Evolutionary conservation across 164 flowering plant genomes (phyloP).

Genomic region (Saururus chinensis): DNA sequence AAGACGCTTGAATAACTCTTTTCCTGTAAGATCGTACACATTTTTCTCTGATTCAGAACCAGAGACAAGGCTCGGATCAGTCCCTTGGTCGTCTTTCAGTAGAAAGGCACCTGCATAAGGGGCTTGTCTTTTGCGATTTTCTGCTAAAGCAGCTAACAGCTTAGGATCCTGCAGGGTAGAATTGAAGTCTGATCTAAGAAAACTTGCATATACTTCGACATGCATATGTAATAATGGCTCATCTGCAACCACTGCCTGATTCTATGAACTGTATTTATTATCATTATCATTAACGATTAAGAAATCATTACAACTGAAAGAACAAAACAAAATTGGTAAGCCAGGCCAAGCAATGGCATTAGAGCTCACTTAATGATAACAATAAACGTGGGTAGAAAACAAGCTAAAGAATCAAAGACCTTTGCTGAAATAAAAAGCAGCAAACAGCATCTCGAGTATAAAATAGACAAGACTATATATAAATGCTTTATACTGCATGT

Average conservation of each 20-base stretch:
- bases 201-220: background rate
- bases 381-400: no score
- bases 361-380: no score
- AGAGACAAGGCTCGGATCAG: constrained; percentile 37
- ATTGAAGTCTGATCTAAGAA: background rate
- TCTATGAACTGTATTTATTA: background rate
- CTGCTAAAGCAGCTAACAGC: constrained; percentile 69
- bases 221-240: background rate
- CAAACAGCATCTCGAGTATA: no score
- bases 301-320: no score
- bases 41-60: constrained; percentile 64
- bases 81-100: constrained; percentile 71
- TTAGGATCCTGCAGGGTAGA: constrained; percentile 70
- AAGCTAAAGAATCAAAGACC: no score
- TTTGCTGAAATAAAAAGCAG: no score
- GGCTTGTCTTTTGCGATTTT: constrained; percentile 72
- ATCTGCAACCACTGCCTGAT: background rate
- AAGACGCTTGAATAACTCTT: constrained; percentile 74
- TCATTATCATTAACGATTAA: background rate
- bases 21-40: constrained; percentile 61
- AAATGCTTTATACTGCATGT: no score
- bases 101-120: constrained; percentile 98
- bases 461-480: no score
- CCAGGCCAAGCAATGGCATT: no score
- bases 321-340: no score